phyloP scores from a whole-genome alignment of 768 basidiomycete species.

The Leccinum rimulosum region DNA sequence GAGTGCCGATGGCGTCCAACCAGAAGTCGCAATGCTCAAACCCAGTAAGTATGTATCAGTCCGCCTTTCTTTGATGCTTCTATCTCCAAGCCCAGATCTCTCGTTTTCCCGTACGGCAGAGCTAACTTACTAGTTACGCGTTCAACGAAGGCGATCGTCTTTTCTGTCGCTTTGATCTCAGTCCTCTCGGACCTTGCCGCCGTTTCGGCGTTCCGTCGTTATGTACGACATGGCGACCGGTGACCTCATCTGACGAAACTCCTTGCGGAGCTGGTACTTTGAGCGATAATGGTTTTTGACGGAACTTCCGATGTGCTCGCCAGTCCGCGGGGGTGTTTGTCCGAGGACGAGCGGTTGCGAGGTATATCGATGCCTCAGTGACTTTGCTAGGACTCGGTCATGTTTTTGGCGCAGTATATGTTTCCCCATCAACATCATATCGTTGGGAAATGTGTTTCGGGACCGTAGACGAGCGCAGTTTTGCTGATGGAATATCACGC shows the following conservation, averaged over 20 bases:
- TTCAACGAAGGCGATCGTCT: not conserved
- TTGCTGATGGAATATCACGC: not conserved
- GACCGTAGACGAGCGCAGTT: not conserved
- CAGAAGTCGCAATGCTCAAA: not conserved
- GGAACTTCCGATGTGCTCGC: slow-evolving; percentile 8
- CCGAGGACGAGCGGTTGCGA: not conserved
- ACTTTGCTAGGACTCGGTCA: not conserved
- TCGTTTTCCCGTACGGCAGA: not conserved
- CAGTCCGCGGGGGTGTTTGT: slow-evolving; percentile 3
- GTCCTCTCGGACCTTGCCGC: not conserved
- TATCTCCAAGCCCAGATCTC: not conserved
- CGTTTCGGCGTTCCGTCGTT: not conserved
- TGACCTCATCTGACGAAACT: not conserved
- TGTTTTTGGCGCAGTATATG: not conserved
- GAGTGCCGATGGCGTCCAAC: not conserved
- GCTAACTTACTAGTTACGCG: not conserved
- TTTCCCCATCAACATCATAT: not conserved
- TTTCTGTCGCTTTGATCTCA: not conserved
- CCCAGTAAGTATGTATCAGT: not conserved
- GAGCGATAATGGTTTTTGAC: slow-evolving; percentile 2
- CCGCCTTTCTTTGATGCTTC: not conserved
- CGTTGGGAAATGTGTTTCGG: too few species aligned
- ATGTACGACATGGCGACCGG: not conserved
- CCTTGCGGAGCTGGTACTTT: not conserved
- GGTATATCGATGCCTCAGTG: not conserved